A percentile compares a stretch with the other conserved stretches of the same genome.
phyloP scores from a whole-genome alignment of 345 rosid species.

The Camelina sativa region DNA sequence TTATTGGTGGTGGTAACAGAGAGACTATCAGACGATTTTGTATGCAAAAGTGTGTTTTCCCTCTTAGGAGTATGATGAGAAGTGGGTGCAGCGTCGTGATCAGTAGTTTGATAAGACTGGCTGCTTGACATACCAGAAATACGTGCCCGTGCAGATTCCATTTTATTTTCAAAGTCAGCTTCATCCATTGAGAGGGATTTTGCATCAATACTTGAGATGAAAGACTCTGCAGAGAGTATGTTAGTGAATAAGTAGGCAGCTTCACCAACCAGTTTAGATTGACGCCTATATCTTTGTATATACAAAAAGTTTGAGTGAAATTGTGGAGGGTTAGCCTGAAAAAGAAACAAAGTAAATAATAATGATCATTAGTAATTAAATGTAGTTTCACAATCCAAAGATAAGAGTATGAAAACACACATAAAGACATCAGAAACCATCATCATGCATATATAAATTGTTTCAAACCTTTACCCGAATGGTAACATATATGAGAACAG shows the following conservation, averaged over 20 bases:
- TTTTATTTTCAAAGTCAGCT: conserved; percentile 64
- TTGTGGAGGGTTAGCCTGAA: conserved; percentile 91
- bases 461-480: conserved; percentile 62
- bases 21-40: conserved; percentile 52
- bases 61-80: conserved; percentile 38
- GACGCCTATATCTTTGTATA: conserved; percentile 77
- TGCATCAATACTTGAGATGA: conserved; percentile 65
- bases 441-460: not conserved
- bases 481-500: conserved; percentile 83
- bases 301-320: conserved; percentile 76
- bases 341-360: not conserved
- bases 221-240: conserved; percentile 86
- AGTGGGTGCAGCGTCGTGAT: conserved; percentile 43
- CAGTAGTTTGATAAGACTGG: conserved; percentile 50
- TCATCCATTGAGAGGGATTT: conserved; percentile 72
- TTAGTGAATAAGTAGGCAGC: conserved; percentile 82
- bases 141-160: conserved; percentile 75
- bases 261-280: conserved; percentile 79
- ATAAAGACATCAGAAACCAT: conserved; percentile 16
- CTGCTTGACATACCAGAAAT: conserved; percentile 58
- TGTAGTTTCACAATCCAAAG: not conserved
- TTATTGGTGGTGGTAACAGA: conserved; percentile 39
- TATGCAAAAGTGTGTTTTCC: conserved; percentile 37
- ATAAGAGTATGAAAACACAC: conserved; percentile 5
- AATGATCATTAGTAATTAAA: conserved; percentile 14